Conservation (phyloP, 371 early-diverging fungal genomes). For the Pancytospora epiphaga region DNA sequence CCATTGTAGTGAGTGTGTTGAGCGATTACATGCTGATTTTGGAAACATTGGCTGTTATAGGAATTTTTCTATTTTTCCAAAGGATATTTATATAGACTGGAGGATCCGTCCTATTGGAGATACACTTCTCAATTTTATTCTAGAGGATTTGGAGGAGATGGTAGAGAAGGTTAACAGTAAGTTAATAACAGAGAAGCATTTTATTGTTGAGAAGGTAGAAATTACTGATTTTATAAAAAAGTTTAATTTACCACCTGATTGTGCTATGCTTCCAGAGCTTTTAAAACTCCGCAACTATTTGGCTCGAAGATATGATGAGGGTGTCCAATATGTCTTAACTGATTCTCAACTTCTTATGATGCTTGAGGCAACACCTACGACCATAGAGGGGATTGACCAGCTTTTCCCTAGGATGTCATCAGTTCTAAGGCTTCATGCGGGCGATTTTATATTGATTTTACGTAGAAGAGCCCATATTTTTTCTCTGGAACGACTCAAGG, state of each 20-base stretch:
- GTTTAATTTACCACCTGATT: background rate
- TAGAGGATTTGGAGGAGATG: background rate
- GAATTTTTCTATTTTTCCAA: background rate
- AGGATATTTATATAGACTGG: conserved; percentile 36
- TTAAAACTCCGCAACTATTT: conserved; percentile 46
- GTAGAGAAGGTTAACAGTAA: conserved; percentile 9
- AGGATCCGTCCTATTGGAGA: conserved; percentile 36
- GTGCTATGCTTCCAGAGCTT: conserved; percentile 8
- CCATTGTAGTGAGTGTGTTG: conserved; percentile 10
- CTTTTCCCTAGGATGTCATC: conserved; percentile 40
- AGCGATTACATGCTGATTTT: conserved; percentile 28
- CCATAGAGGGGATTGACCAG: conserved; percentile 31
- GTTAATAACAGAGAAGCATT: background rate
- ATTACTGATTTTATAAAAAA: conserved; percentile 1
- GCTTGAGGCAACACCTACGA: conserved; percentile 28
- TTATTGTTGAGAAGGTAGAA: background rate
- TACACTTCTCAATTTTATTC: background rate
- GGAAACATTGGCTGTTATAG: conserved; percentile 32
- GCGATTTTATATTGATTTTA: conserved; percentile 44
- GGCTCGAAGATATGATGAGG: conserved; percentile 53
- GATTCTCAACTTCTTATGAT: conserved; percentile 44
- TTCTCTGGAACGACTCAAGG: conserved; percentile 13
- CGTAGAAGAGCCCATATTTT: conserved; percentile 12
- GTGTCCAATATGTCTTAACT: conserved; percentile 52
- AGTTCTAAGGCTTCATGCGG: conserved; percentile 44